These are phyloP conservation scores for Candida broadrunensis DNA, from an alignment of 805 yeast genomes.

Conservation along the genomic window DNA sequence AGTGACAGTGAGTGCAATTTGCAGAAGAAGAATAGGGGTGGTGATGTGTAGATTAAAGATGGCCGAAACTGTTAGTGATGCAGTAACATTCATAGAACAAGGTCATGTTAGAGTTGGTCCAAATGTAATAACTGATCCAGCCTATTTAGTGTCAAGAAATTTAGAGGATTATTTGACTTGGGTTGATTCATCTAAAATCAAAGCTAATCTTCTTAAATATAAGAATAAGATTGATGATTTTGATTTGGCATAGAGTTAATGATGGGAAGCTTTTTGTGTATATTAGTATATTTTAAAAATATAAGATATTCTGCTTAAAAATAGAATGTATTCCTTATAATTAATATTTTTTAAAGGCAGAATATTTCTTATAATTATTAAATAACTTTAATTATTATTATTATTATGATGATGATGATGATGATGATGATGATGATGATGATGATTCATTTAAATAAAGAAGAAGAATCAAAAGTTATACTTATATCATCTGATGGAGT, in stretches of 20 bases:
- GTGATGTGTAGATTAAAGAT: slow-evolving; percentile 91
- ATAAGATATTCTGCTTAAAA: too few relatives aligned
- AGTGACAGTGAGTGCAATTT: slow-evolving; percentile 86
- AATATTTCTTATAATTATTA: too few relatives aligned
- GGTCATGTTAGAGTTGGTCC: slow-evolving; percentile 99
- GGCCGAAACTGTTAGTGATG: slow-evolving; percentile 88
- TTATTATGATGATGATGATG: too few relatives aligned
- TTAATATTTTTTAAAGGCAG: too few relatives aligned
- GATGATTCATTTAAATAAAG: too few relatives aligned
- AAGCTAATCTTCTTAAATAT: slow-evolving; percentile 81
- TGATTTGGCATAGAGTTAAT: slow-evolving; percentile 38
- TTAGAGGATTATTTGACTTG: slow-evolving; percentile 97
- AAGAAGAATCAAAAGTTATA: too few relatives aligned
- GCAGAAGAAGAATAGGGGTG: slow-evolving; percentile 89
- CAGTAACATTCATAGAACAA: slow-evolving; percentile 89
- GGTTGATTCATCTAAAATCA: slow-evolving; percentile 96
- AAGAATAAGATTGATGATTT: slow-evolving; percentile 68
- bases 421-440: too few relatives aligned
- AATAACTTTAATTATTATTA: too few relatives aligned
- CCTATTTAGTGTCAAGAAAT: slow-evolving; percentile 86
- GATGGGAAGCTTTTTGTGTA: too few relatives aligned
- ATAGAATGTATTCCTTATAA: too few relatives aligned
- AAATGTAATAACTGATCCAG: slow-evolving; percentile 91
- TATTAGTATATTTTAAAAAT: too few relatives aligned
- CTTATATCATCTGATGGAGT: too few relatives aligned